Evolutionary conservation across 164 flowering plant species (phyloP), one percentile per base, ranked within the genome.

Genomic region (Chimonanthus praecox): DNA sequence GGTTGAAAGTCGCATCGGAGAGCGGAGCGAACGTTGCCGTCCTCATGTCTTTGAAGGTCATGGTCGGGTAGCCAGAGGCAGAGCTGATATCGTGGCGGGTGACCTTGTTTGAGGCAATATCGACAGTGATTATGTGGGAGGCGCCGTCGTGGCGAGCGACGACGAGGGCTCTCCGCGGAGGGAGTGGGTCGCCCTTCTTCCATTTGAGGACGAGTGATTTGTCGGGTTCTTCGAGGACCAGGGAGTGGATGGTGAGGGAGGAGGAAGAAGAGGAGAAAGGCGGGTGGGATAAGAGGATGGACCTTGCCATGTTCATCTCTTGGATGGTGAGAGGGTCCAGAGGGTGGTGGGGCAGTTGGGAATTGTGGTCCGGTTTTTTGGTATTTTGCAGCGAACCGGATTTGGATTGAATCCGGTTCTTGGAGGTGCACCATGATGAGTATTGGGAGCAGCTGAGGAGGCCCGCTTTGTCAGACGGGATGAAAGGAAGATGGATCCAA

Each of bases 241-340:
- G 8, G 8, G 60, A 54, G 15, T 54, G 60, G 74, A 90, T 79
- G 6, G 88, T 77, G 78, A 74, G 69, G 66, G 80, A 51, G 60
- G 58, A 50, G 54, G 58, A 54, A 33, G 79, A 4, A 9, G 83
- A 70, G 54, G 70, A 4, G 72, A 85, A 82, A 7, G 84, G 87
- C 5, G 74, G 64, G 72, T 79, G 67, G 6, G 84, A 66, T 2
- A 78, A 73, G 73, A 87, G 74, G 68, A 84, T 73, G 71, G 83
- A 8, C 9, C 82, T 78, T 4, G 79, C 87, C 48, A 45, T 51
- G 72, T 72, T 77, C 70, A 88, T 80, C 80, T 90, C 92, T 45
- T 71, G 77, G 7, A 84, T 11, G 47, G 90, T 88, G 6, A 90
- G 86, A 4, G 92, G 91, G 77, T 90, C 94, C 1, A 90, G 83